Evolutionary conservation across 2,329 filamentous ascomycete genomes (phyloP), one percentile per base, ranked within the genome.

Genomic region (Emergomyces orientalis): DNA sequence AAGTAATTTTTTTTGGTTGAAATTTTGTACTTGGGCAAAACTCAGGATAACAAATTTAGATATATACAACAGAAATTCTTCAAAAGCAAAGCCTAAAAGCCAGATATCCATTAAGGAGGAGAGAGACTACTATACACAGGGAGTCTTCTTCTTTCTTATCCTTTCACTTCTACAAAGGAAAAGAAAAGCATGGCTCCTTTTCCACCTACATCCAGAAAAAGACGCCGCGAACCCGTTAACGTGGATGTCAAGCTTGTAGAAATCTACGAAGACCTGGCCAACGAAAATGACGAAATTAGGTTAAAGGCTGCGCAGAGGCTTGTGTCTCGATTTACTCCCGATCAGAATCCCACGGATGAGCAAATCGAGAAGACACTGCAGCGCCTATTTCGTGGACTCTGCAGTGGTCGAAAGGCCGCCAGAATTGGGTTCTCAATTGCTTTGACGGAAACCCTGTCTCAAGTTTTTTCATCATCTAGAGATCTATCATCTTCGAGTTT

Each of bases 381-480:
- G 71, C 83, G 88, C 32, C 80, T 99, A 45, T 90, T 97, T 73
- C 86, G 90, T 62, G 94, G 94, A 49, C 85, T 97, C 22, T 91
- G 92, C 65, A 97, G 91, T 73, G 88, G 91, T 62, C 87, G 91
- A 63, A 96, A 96, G 77, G 90, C 90, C 14, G 91, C 93, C 22
- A 84, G 94, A 32, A 79, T 94, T 59, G 94, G 94, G 3, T 97
- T 96, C 74, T 96, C 91, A 61, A 82, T 97, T 62, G 93, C 93
- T 0, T 78, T 97, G 67, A 88, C 91, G 0, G 92, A 97, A 75
- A 78, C 95, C 9, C 73, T 96, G 54, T 81, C 84, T 4, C 85
- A 93, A 70, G 76, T 92, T 5, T 89, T 88, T 70, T 84, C 70
- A 1, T 61, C 67, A 3, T 47, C 72, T 59, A 64, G 71, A 62